Conservation (phyloP, 306 rosid species). For the Trifolium repens region DNA sequence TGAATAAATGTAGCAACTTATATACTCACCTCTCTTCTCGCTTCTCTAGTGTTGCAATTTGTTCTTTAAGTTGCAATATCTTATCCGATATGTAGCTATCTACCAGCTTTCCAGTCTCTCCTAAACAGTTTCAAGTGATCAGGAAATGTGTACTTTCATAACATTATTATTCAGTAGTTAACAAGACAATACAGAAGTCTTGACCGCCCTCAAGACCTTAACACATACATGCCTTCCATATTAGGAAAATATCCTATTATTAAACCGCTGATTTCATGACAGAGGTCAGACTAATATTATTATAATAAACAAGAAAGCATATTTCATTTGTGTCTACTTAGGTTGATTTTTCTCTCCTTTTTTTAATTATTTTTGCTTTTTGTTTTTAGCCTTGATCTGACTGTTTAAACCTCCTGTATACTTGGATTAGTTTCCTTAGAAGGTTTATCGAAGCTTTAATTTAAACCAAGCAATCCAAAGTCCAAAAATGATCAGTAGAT, state of each 20-base stretch:
- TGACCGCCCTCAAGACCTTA: no score
- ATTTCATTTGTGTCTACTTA: constrained; percentile 5
- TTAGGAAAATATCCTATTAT: constrained; percentile 14
- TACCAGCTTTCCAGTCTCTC: constrained; percentile 82
- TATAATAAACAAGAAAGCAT: constrained; percentile 17
- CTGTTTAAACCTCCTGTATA: not conserved
- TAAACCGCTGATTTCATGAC: constrained; percentile 10
- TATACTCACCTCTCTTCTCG: constrained; percentile 86
- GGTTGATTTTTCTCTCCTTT: not conserved
- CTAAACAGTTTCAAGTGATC: constrained; percentile 53
- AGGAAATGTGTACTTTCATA: constrained; percentile 32
- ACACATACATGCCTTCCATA: constrained; percentile 8
- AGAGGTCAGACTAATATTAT: constrained; percentile 12
- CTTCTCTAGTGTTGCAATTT: constrained; percentile 92
- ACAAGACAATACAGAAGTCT: not conserved
- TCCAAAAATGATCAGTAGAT: no score
- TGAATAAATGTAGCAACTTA: constrained; percentile 22
- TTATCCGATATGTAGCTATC: constrained; percentile 89
- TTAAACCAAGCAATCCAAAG: no score
- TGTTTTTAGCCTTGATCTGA: not conserved
- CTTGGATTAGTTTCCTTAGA: not conserved
- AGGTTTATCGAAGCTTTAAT: not conserved
- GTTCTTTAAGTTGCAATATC: constrained; percentile 80
- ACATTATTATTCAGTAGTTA: constrained; percentile 7
- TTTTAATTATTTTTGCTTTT: not conserved